Conservation (phyloP, 129 eudicot genomes). For the Flaveria bidentis region DNA sequence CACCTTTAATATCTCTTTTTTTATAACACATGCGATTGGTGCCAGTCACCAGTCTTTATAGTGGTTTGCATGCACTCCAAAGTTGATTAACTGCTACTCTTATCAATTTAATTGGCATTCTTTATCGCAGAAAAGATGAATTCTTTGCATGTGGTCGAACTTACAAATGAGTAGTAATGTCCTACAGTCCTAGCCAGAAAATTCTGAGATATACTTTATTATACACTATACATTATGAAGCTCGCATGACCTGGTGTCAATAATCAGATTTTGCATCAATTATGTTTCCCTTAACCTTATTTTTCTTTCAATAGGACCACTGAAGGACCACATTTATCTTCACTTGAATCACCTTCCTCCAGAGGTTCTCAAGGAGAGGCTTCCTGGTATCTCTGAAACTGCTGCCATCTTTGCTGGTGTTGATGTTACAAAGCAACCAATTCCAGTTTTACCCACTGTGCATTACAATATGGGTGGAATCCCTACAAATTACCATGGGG, state of each 20-base stretch:
- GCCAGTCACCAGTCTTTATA: constrained; percentile 5
- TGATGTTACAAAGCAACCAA: constrained; percentile 98
- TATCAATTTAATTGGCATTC: background rate
- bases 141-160: constrained; percentile 10
- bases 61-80: background rate
- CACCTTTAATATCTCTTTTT: background rate
- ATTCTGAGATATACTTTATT: background rate
- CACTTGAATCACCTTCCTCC: constrained; percentile 99
- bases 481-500: constrained; percentile 97
- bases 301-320: constrained; percentile 56
- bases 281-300: constrained; percentile 1
- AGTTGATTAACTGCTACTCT: constrained; percentile 7
- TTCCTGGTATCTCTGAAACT: constrained; percentile 99
- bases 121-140: background rate
- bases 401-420: constrained; percentile 99
- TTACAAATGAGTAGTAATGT: constrained; percentile 1
- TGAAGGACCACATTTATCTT: constrained; percentile 96
- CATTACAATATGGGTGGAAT: constrained; percentile 99
- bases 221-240: background rate
- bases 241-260: constrained; percentile 17
- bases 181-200: background rate
- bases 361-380: constrained; percentile 97
- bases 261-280: background rate
- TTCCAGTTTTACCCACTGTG: constrained; percentile 98
- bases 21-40: background rate